Conservation (phyloP, 768 basidiomycete species). For the Phanerodontia chrysosporium region DNA sequence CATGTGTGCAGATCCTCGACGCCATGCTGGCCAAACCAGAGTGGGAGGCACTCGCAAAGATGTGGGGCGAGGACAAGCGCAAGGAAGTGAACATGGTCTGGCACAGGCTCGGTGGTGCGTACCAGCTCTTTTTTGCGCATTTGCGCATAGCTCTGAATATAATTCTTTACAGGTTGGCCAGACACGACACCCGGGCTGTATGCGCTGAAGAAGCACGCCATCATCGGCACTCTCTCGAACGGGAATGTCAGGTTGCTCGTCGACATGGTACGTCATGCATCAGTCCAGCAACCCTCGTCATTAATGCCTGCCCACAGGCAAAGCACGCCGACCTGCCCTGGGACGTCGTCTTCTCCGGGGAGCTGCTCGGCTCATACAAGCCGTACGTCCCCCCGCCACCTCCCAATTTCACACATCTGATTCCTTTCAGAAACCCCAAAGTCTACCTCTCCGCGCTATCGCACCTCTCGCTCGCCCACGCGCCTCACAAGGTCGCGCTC, state of each 20-base stretch:
- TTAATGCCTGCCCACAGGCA: slow-evolving; percentile 35
- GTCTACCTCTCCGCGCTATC: slow-evolving; percentile 46
- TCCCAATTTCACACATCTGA: neutral
- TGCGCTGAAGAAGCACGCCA: slow-evolving; percentile 44
- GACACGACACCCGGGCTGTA: slow-evolving; percentile 48
- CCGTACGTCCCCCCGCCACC: slow-evolving; percentile 39
- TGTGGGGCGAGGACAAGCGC: slow-evolving; percentile 43
- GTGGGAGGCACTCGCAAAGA: slow-evolving; percentile 43
- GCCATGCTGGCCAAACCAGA: slow-evolving; percentile 42
- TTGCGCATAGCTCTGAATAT: neutral
- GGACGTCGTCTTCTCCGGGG: slow-evolving; percentile 59
- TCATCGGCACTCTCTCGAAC: slow-evolving; percentile 57
- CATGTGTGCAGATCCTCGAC: slow-evolving; percentile 51
- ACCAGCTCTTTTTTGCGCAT: neutral
- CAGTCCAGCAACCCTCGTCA: neutral
- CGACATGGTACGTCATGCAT: slow-evolving; percentile 44
- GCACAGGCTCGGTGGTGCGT: slow-evolving; percentile 55
- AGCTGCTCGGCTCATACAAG: slow-evolving; percentile 60
- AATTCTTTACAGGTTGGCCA: slow-evolving; percentile 51
- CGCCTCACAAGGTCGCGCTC: slow-evolving; percentile 50
- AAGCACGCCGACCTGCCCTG: slow-evolving; percentile 59
- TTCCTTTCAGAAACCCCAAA: slow-evolving; percentile 39
- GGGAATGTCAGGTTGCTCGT: slow-evolving; percentile 58
- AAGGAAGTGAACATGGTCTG: slow-evolving; percentile 45
- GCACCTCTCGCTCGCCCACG: slow-evolving; percentile 39